These are phyloP conservation scores for Lenwebbia sp. DNA, from an alignment of 345 rosid genomes.

Conservation along the genomic window DNA sequence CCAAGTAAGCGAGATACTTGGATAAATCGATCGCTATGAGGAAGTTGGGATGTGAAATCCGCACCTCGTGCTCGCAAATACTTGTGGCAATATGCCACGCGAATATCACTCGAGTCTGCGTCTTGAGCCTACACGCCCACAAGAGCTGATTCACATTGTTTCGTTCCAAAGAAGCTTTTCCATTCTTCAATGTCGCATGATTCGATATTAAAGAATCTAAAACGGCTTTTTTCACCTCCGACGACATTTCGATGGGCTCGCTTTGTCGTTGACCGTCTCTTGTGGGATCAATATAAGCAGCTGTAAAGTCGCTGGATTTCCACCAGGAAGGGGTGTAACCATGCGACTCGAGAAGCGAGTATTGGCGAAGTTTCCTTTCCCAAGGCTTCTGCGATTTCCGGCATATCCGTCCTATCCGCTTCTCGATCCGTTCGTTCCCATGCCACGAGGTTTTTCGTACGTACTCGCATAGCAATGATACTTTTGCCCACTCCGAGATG, in stretches of 20 bases:
- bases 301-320: neutral
- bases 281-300: neutral
- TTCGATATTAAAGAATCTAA: neutral
- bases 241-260: neutral
- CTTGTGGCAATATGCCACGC: neutral
- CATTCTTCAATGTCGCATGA: neutral
- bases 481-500: neutral
- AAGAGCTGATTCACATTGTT: neutral
- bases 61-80: neutral
- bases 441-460: neutral
- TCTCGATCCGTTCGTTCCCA: neutral
- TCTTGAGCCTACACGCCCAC: neutral
- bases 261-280: neutral
- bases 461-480: neutral
- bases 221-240: neutral
- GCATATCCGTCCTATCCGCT: neutral
- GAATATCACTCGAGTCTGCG: neutral
- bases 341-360: neutral
- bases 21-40: neutral
- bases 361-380: constrained; percentile 1
- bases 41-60: neutral
- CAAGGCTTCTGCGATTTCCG: neutral
- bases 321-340: neutral
- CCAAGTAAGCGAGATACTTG: neutral
- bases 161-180: neutral